phyloP scores from a whole-genome alignment of 768 basidiomycete species.

The Asterophora parasitica region DNA sequence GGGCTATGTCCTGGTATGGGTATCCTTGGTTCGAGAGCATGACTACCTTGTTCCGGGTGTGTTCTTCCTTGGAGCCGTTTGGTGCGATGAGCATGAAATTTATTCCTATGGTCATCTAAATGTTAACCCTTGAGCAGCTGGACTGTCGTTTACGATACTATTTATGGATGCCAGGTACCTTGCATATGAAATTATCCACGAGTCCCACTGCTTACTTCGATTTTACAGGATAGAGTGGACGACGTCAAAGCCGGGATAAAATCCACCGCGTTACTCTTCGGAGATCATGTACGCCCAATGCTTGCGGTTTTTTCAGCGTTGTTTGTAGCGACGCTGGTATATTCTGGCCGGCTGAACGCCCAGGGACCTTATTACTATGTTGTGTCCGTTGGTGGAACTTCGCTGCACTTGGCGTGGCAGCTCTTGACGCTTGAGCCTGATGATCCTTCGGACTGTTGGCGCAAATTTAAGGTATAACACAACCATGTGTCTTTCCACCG shows the following conservation, averaged over 20 bases:
- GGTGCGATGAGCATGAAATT: too few species aligned
- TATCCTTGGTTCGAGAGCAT: too few species aligned
- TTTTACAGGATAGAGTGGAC: slow-evolving; percentile 53
- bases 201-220: too few species aligned
- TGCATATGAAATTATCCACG: too few species aligned
- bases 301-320: slow-evolving; percentile 8
- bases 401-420: slow-evolving; percentile 9
- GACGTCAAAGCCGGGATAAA: slow-evolving; percentile 33
- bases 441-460: slow-evolving; percentile 16
- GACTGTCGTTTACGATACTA: too few species aligned
- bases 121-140: too few species aligned
- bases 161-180: too few species aligned
- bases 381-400: slow-evolving; percentile 13
- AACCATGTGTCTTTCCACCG: slow-evolving; percentile 10
- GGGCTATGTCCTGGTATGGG: too few species aligned
- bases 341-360: slow-evolving; percentile 13
- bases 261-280: slow-evolving; percentile 15
- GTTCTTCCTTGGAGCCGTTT: too few species aligned
- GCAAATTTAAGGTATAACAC: not conserved
- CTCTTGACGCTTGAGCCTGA: slow-evolving; percentile 12
- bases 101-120: too few species aligned
- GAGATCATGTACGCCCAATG: slow-evolving; percentile 13
- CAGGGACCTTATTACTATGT: slow-evolving; percentile 11
- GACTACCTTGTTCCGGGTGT: too few species aligned
- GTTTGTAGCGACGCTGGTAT: slow-evolving; percentile 11